Evolutionary conservation across 2,329 filamentous ascomycete genomes (phyloP).

Genomic region (Aspergillus sp.): DNA sequence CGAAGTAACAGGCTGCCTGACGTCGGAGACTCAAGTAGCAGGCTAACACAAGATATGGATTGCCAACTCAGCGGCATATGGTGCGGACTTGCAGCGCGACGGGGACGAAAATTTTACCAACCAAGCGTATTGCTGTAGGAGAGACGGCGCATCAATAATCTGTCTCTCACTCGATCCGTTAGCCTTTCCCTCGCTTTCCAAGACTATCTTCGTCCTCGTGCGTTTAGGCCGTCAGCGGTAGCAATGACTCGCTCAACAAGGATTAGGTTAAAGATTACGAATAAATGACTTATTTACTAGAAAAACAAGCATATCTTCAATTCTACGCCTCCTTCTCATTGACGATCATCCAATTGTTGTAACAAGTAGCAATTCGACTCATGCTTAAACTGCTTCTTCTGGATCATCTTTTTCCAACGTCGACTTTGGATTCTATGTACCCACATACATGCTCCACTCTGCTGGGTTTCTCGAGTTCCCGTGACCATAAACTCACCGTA

Average conservation of each 20-base stretch:
- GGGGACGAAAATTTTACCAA: conserved; percentile 6
- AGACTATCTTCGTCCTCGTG: not conserved
- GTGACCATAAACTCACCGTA: conserved; percentile 31
- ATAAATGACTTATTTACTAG: too few species aligned
- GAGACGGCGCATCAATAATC: conserved; percentile 11
- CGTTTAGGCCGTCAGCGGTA: not conserved
- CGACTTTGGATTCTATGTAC: conserved; percentile 32
- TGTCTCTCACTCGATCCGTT: not conserved
- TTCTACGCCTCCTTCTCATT: not conserved
- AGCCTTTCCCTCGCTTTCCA: not conserved
- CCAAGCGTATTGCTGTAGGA: conserved; percentile 11
- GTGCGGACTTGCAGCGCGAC: conserved; percentile 15
- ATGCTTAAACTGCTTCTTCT: not conserved
- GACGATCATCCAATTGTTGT: not conserved
- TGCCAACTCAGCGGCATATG: conserved; percentile 23
- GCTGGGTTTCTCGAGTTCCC: conserved; percentile 30
- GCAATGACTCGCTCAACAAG: not conserved
- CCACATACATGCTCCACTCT: conserved; percentile 29
- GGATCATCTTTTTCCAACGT: conserved; percentile 21
- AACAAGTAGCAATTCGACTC: not conserved
- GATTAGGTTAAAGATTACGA: not conserved
- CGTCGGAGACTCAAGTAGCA: conserved; percentile 7
- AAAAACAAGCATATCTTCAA: too few species aligned
- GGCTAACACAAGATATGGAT: conserved; percentile 19
- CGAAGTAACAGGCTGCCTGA: not conserved